Percentiles rank a stretch among this genome's conserved stretches.
These are phyloP conservation scores for Scalesia atractyloides DNA, from an alignment of 129 eudicot species.

Conservation along the genomic window DNA sequence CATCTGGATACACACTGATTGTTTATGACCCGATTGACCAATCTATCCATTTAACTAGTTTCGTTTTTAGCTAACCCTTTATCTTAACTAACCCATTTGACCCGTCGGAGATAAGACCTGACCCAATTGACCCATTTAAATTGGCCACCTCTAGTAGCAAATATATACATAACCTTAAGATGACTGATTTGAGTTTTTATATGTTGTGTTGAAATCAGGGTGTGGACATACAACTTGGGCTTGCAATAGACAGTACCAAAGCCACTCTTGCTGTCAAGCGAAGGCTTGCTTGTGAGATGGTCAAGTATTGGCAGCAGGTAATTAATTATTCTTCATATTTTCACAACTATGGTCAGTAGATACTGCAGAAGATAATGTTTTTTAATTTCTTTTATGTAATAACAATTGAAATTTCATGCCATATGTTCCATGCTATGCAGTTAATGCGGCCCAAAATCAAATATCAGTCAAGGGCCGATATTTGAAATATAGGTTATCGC, in stretches of 20 bases:
- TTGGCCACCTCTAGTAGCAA: background rate
- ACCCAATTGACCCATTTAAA: background rate
- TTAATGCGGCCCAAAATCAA: too few species aligned
- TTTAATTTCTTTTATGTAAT: too few species aligned
- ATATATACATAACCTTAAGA: background rate
- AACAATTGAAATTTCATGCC: too few species aligned
- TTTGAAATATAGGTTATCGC: too few species aligned
- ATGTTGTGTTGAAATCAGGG: constrained; percentile 47
- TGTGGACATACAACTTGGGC: constrained; percentile 97
- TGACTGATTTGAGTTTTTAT: background rate
- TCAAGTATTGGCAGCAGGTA: constrained; percentile 99
- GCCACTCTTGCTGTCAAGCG: constrained; percentile 97
- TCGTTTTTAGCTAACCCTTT: background rate
- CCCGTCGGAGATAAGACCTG: background rate
- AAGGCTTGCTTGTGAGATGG: constrained; percentile 99
- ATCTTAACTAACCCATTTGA: background rate
- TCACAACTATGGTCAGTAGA: background rate
- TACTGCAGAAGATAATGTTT: background rate
- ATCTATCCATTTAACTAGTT: background rate
- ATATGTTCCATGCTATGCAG: too few species aligned
- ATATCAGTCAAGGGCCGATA: too few species aligned
- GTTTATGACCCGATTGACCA: background rate
- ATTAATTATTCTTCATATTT: constrained; percentile 1
- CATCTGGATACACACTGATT: background rate
- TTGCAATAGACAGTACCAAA: constrained; percentile 95